Evolutionary conservation across 805 yeast genomes (phyloP).

Genomic region (Wickerhamia fluorescens): DNA sequence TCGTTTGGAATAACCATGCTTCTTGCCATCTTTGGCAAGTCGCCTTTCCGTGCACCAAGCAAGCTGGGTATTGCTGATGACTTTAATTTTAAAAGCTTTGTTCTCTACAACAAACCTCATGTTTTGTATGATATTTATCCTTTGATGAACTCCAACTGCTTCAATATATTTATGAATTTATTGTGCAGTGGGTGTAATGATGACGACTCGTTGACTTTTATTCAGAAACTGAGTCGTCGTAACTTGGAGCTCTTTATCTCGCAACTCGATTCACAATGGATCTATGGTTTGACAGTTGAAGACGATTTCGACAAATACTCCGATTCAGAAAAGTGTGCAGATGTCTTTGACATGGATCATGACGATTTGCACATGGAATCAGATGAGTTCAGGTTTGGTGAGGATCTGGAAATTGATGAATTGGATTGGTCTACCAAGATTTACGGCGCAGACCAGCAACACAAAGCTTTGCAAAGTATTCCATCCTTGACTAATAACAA

Average conservation of each 20-base stretch:
- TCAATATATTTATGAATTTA: conserved; percentile 33
- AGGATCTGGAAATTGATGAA: conserved; percentile 3
- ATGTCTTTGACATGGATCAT: conserved; percentile 31
- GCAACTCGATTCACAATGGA: conserved; percentile 22
- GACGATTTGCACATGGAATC: conserved; percentile 14
- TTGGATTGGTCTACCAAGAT: conserved; percentile 2
- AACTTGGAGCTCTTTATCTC: conserved; percentile 27
- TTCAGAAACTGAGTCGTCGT: conserved; percentile 15
- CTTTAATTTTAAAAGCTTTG: conserved; percentile 38
- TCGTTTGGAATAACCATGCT: conserved; percentile 46
- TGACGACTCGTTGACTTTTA: conserved; percentile 13
- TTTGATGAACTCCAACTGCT: conserved; percentile 36
- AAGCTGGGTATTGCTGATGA: conserved; percentile 21
- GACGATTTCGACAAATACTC: conserved; percentile 28
- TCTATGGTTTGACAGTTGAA: conserved; percentile 39
- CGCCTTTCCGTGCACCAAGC: conserved; percentile 37
- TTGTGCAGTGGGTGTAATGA: conserved; percentile 32
- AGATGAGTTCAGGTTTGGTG: too few species aligned
- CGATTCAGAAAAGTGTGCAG: conserved; percentile 5
- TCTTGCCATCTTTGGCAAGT: conserved; percentile 44
- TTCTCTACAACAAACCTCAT: conserved; percentile 27
- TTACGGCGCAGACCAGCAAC: not conserved
- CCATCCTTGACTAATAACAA: too few species aligned
- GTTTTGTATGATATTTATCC: conserved; percentile 46
- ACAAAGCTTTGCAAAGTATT: not conserved